A percentile compares a stretch with the other conserved stretches of the same genome.
Evolutionary conservation across 2,329 filamentous ascomycete species (phyloP).

Genomic region (Trematosphaeria pertusa): DNA sequence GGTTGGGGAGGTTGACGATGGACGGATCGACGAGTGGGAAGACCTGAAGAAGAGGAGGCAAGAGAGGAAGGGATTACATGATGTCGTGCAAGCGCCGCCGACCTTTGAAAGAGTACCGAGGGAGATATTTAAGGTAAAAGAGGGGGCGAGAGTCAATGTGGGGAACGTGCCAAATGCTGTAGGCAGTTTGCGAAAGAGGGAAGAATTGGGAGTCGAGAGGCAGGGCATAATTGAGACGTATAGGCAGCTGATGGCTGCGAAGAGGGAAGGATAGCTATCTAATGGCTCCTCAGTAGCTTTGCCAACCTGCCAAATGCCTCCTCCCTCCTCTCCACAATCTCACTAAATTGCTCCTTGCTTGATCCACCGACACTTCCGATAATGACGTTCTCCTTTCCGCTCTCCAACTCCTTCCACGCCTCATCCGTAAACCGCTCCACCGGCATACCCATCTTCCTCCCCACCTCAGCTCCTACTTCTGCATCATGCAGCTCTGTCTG

Average conservation of each 20-base stretch:
- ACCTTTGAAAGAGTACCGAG: constrained; percentile 68
- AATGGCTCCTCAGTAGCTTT: constrained; percentile 11
- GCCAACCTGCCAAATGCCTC: constrained; percentile 22
- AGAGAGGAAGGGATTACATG: constrained; percentile 64
- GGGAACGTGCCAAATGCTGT: constrained; percentile 72
- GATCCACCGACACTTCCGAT: constrained; percentile 41
- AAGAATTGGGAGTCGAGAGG: constrained; percentile 74
- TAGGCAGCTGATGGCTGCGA: constrained; percentile 67
- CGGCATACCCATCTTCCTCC: constrained; percentile 58
- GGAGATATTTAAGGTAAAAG: constrained; percentile 70
- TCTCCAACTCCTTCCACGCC: constrained; percentile 52
- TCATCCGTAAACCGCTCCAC: constrained; percentile 54
- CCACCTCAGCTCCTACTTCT: constrained; percentile 51
- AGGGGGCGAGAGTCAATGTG: constrained; percentile 70
- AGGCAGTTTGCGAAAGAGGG: constrained; percentile 74
- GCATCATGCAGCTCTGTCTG: constrained; percentile 59
- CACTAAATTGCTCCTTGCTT: constrained; percentile 37
- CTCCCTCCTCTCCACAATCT: constrained; percentile 42
- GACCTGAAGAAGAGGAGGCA: constrained; percentile 65
- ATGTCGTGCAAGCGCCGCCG: constrained; percentile 78
- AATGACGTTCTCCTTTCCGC: constrained; percentile 53
- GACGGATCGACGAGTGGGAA: constrained; percentile 79
- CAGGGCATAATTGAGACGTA: constrained; percentile 77
- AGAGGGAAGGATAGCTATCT: constrained; percentile 20
- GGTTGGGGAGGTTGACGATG: constrained; percentile 57